These are phyloP conservation scores for Colletotrichum paranaense DNA, from an alignment of 2,329 filamentous ascomycete genomes.

Conservation along the genomic window DNA sequence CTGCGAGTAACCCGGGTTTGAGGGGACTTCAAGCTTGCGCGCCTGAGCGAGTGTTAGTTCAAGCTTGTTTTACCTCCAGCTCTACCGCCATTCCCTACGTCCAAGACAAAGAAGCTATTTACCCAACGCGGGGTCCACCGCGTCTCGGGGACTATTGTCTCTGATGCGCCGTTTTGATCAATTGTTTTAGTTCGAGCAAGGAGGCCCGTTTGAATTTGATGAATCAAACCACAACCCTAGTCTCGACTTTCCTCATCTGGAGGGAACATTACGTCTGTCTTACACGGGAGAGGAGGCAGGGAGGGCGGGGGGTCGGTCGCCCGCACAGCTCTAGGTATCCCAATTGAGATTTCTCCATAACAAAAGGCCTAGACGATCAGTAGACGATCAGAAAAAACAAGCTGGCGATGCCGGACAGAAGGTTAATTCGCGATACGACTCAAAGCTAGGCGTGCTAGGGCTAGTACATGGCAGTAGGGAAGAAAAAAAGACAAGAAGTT, in stretches of 20 bases:
- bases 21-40: neutral
- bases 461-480: no score
- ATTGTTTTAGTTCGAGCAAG: conserved; percentile 3
- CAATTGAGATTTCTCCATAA: neutral
- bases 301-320: neutral
- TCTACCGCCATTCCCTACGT: no score
- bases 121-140: neutral
- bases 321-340: neutral
- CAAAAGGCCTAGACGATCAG: neutral
- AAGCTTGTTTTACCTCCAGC: conserved; percentile 9
- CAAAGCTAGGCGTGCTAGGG: neutral
- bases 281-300: no score
- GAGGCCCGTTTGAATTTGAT: neutral
- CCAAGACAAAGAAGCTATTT: neutral
- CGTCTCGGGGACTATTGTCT: neutral
- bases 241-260: neutral
- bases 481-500: neutral
- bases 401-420: neutral
- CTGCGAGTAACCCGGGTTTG: neutral
- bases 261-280: neutral
- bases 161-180: conserved; percentile 13
- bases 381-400: neutral
- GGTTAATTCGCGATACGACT: conserved; percentile 12
- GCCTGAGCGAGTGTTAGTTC: neutral
- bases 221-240: neutral